Percentiles rank a stretch among this genome's conserved stretches.
phyloP scores from a whole-genome alignment of 2,329 filamentous ascomycete genomes.

The Geosmithia morbida region DNA sequence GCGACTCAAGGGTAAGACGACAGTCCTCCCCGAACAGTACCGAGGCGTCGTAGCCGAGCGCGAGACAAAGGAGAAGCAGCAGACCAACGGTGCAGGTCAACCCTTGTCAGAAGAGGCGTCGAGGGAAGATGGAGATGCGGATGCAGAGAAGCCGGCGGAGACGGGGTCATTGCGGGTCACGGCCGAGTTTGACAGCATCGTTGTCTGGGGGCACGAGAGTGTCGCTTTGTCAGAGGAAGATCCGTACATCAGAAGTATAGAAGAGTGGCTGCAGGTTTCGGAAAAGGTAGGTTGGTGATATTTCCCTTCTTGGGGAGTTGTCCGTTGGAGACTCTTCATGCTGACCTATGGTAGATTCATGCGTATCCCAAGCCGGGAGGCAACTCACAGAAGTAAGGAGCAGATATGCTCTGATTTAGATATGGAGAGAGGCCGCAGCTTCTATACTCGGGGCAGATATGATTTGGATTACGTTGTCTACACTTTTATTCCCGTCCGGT shows the following conservation, averaged over 20 bases:
- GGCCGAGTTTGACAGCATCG: slow-evolving; percentile 56
- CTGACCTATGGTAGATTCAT: slow-evolving; percentile 16
- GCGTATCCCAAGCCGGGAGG: slow-evolving; percentile 9
- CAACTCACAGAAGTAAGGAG: neutral
- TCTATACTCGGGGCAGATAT: too few species aligned
- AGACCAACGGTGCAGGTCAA: slow-evolving; percentile 13
- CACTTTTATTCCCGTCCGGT: too few species aligned
- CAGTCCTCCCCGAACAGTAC: slow-evolving; percentile 59
- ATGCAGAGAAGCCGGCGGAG: slow-evolving; percentile 22
- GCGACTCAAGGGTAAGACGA: slow-evolving; percentile 53
- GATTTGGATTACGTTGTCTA: too few species aligned
- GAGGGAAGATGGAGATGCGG: slow-evolving; percentile 2
- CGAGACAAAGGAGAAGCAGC: slow-evolving; percentile 16
- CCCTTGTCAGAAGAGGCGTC: neutral
- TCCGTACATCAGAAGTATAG: slow-evolving; percentile 57
- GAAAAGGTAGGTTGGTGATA: slow-evolving; percentile 36
- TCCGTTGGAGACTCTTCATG: neutral
- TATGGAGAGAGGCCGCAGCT: too few species aligned
- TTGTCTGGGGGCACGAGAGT: slow-evolving; percentile 75
- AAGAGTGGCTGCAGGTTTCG: slow-evolving; percentile 69
- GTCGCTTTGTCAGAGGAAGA: slow-evolving; percentile 48
- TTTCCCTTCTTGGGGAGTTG: neutral
- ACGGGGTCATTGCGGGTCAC: slow-evolving; percentile 46
- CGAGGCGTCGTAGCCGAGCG: slow-evolving; percentile 45
- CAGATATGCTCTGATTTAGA: neutral